Evolutionary conservation across 306 rosid species (phyloP).

Genomic region (Trifolium fragiferum): DNA sequence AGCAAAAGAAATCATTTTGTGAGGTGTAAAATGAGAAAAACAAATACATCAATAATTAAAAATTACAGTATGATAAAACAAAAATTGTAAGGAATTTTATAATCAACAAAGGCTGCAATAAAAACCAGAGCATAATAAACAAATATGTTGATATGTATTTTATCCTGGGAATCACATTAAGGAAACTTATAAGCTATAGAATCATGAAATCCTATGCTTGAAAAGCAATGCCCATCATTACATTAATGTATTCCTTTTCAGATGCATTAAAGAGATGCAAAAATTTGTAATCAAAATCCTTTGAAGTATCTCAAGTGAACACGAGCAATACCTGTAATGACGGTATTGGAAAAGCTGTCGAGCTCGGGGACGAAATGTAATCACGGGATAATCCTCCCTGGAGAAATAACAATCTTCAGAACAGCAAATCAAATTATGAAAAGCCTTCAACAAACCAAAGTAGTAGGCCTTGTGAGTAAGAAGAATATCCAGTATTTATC

Average conservation of each 20-base stretch:
- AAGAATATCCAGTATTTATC: constrained; percentile 16
- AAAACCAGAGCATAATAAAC: constrained; percentile 7
- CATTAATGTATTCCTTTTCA: constrained; percentile 15
- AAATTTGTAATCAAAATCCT: constrained; percentile 26
- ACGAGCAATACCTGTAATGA: constrained; percentile 79
- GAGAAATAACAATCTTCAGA: constrained; percentile 41
- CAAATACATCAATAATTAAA: constrained; percentile 37
- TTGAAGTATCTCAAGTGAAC: constrained; percentile 31
- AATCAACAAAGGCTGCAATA: constrained; percentile 9
- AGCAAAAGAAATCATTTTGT: constrained; percentile 51
- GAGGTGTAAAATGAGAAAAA: constrained; percentile 40
- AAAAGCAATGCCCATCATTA: constrained; percentile 11
- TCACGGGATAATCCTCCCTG: constrained; percentile 91
- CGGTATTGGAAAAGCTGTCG: constrained; percentile 95
- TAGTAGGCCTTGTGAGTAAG: not conserved
- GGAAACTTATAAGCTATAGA: constrained; percentile 27
- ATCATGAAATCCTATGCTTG: constrained; percentile 17
- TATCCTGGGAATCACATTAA: constrained; percentile 12
- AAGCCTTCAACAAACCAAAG: constrained; percentile 24
- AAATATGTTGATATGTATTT: constrained; percentile 5
- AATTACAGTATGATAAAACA: constrained; percentile 1
- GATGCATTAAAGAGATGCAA: constrained; percentile 28
- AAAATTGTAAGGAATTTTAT: not conserved
- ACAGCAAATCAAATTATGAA: constrained; percentile 30
- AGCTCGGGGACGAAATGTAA: constrained; percentile 92